These are phyloP conservation scores for Globisporangium mamillatum DNA, from an alignment of 352 stramenopile genomes.

Conservation along the genomic window DNA sequence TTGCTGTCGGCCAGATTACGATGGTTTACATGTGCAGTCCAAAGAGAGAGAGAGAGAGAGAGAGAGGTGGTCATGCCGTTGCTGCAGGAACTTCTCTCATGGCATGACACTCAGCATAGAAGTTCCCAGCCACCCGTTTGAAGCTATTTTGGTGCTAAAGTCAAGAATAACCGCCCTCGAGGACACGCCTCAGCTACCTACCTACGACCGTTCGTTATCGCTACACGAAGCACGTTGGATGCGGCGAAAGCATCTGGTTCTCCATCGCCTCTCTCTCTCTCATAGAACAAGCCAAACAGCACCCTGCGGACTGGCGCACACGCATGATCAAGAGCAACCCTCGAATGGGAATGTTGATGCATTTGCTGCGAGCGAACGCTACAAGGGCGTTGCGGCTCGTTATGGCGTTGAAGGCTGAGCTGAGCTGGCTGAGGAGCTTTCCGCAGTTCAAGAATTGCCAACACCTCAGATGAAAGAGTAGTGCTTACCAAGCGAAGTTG, in stretches of 20 bases:
- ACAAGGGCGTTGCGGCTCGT: background rate
- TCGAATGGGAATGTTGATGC: background rate
- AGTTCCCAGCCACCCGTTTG: background rate
- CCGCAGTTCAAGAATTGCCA: background rate
- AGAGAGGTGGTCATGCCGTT: background rate
- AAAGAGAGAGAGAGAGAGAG: too few species aligned
- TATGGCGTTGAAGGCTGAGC: too few species aligned
- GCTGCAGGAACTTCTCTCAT: background rate
- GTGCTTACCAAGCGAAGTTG: background rate
- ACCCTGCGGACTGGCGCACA: background rate
- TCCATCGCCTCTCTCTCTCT: background rate
- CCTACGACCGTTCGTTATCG: background rate
- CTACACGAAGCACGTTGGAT: background rate
- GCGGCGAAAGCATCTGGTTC: constrained; percentile 5
- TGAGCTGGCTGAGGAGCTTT: background rate
- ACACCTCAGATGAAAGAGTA: background rate
- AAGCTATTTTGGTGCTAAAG: background rate
- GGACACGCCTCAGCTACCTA: background rate
- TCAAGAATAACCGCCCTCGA: background rate
- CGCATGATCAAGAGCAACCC: background rate
- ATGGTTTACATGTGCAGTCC: background rate
- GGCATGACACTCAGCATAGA: background rate
- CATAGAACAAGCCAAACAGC: background rate
- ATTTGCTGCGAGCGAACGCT: background rate
- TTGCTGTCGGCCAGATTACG: background rate